These are phyloP conservation scores for Phytophthora constricta DNA, from an alignment of 352 stramenopile genomes.

Conservation along the genomic window DNA sequence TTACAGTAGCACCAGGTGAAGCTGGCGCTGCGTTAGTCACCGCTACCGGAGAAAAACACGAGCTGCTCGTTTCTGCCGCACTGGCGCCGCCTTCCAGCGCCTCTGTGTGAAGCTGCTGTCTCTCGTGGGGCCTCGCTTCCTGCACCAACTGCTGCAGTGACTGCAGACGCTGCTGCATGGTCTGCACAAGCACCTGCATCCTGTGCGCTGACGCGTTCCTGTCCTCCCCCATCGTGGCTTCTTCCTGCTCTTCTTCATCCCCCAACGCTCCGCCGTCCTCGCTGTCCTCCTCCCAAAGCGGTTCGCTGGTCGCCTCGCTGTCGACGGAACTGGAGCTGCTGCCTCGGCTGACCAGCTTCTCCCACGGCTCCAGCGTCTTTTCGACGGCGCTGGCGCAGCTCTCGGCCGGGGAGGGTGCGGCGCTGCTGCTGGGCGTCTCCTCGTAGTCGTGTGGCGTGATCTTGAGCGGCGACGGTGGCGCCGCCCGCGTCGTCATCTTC, in stretches of 20 bases:
- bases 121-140: slow-evolving; percentile 11
- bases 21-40: neutral
- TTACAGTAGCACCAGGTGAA: neutral
- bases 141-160: slow-evolving; percentile 30
- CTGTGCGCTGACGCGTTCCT: neutral
- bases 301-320: slow-evolving; percentile 22
- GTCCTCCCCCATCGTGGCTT: neutral
- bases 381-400: slow-evolving; percentile 12
- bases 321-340: slow-evolving; percentile 19
- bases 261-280: neutral
- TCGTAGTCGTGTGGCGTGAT: slow-evolving; percentile 19
- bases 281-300: slow-evolving; percentile 16
- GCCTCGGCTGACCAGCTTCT: slow-evolving; percentile 10
- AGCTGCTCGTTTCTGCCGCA: no score
- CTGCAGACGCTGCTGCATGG: slow-evolving; percentile 27
- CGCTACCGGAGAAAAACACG: no score
- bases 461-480: slow-evolving; percentile 20
- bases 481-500: neutral
- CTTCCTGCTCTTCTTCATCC: slow-evolving; percentile 1
- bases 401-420: slow-evolving; percentile 11
- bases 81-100: neutral
- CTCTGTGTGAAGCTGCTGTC: neutral
- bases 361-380: slow-evolving; percentile 21
- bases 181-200: slow-evolving; percentile 31
- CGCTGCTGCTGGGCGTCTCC: slow-evolving; percentile 14